phyloP scores from a whole-genome alignment of 805 yeast genomes.

The Yarrowia sp. region DNA sequence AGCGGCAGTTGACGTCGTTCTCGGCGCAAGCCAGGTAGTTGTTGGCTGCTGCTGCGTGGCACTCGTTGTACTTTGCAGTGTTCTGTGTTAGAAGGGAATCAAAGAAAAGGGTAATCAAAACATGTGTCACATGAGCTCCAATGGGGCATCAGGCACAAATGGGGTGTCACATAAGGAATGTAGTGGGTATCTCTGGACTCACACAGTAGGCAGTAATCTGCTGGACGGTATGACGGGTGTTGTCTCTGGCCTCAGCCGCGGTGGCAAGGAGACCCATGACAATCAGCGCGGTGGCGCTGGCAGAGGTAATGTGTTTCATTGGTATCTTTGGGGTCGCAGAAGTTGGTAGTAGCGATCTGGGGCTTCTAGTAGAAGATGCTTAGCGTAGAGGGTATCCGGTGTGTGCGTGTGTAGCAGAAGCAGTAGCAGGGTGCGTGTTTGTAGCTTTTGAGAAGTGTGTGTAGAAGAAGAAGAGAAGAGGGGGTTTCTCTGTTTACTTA shows the following conservation, averaged over 20 bases:
- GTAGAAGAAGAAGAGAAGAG: slow-evolving; percentile 8
- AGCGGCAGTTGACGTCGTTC: slow-evolving; percentile 31
- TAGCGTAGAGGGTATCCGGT: slow-evolving; percentile 7
- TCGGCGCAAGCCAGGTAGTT: slow-evolving; percentile 28
- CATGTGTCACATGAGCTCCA: too few species aligned
- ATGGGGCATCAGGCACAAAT: too few species aligned
- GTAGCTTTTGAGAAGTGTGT: neutral
- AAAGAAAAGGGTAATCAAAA: neutral
- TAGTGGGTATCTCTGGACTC: neutral
- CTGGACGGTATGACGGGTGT: slow-evolving; percentile 26
- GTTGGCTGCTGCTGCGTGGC: slow-evolving; percentile 33
- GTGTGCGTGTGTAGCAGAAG: neutral
- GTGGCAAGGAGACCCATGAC: slow-evolving; percentile 26
- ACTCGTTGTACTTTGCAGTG: slow-evolving; percentile 36
- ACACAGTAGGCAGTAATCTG: slow-evolving; percentile 31
- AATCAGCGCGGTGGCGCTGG: slow-evolving; percentile 24
- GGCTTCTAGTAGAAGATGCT: neutral
- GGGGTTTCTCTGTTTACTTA: slow-evolving; percentile 1
- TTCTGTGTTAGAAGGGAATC: slow-evolving; percentile 30
- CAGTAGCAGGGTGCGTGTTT: neutral
- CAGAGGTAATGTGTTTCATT: slow-evolving; percentile 35
- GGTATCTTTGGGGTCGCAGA: slow-evolving; percentile 11
- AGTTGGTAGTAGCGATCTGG: slow-evolving; percentile 1
- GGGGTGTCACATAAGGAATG: neutral
- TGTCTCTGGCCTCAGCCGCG: slow-evolving; percentile 7